Base-by-base conservation (phyloP, 2,329 filamentous ascomycete genomes). In the Beauveria rudraprayagi region DNA sequence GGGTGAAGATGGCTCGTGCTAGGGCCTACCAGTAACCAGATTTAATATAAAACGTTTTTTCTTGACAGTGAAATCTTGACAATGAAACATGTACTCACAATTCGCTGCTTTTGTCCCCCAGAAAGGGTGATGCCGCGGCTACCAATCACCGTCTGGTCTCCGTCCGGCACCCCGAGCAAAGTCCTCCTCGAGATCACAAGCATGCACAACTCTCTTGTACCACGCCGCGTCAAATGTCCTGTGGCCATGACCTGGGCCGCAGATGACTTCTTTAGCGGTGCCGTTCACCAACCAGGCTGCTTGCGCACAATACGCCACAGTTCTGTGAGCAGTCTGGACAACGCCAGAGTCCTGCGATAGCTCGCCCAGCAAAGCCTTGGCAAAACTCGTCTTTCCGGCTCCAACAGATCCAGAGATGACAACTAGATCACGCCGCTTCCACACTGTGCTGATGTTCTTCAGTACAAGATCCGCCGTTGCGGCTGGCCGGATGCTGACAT, bases 51-150 rank as follows among this genome's bases (percentile, higher is more conserved):
- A 52, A 16, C 3, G 2, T 19, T 37, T 48, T 19, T 43, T 19
- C 17, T 16, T 2, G 7, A 19, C n/a, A 41, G 37, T 41, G 16
- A 41, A 41, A 41, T 6, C 17, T 16, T 2, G 7, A 19, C n/a
- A 41, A 28, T 41, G 16, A 41, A 41, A 41, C 1, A 24, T 40
- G n/a, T n/a, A 51, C 64, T 60, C 37, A 66, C 64, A 30, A 66
- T 59, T 57, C 65, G 60, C 53, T 66, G 65, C 52, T 61, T 65
- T 44, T 66, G 65, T 9, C 65, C 65, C 1, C 65, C 65, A 10
- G 61, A 63, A 14, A 66, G 58, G 3, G 56, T 48, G 24, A 57
- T 60, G 5, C 65, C 65, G 10, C 62, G 60, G 41, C 63, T 65
- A 3, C 65, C 65, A 16, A 63, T 46, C 1, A 63, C 26, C 4